Evolutionary conservation across 495 filamentous ascomycete genomes (phyloP).

Genomic region (Xylaria acuta): DNA sequence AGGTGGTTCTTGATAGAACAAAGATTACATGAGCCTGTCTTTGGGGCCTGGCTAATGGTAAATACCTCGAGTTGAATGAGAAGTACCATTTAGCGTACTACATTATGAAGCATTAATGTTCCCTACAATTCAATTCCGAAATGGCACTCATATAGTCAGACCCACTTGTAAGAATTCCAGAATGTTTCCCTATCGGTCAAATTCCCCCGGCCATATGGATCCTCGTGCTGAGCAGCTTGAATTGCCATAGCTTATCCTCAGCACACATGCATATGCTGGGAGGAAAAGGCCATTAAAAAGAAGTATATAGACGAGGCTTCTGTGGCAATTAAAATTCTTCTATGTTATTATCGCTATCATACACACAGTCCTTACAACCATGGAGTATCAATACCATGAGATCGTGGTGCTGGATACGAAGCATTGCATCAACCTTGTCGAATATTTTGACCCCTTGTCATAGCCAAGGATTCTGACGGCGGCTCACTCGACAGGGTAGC

Average conservation of each 20-base stretch:
- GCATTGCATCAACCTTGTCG: not conserved
- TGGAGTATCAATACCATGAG: not conserved
- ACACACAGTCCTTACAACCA: not conserved
- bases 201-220: slow-evolving; percentile 1
- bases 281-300: not conserved
- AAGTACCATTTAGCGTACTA: not conserved
- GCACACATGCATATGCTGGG: not conserved
- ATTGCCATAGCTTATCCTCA: not conserved
- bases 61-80: not conserved
- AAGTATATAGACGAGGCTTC: not conserved
- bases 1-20: not conserved
- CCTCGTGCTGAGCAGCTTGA: not conserved
- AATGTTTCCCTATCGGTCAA: slow-evolving; percentile 23
- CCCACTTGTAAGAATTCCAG: slow-evolving; percentile 23
- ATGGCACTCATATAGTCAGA: slow-evolving; percentile 17
- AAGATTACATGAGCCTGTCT: not conserved
- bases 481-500: slow-evolving; percentile 19
- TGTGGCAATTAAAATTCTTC: not conserved
- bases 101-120: not conserved
- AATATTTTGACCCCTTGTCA: slow-evolving; percentile 16
- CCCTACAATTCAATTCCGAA: slow-evolving; percentile 22
- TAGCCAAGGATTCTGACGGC: slow-evolving; percentile 5
- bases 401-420: not conserved
- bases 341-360: not conserved
- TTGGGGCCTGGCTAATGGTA: not conserved